Conservation (phyloP, 768 basidiomycete species). For the Pisolithus tinctorius region DNA sequence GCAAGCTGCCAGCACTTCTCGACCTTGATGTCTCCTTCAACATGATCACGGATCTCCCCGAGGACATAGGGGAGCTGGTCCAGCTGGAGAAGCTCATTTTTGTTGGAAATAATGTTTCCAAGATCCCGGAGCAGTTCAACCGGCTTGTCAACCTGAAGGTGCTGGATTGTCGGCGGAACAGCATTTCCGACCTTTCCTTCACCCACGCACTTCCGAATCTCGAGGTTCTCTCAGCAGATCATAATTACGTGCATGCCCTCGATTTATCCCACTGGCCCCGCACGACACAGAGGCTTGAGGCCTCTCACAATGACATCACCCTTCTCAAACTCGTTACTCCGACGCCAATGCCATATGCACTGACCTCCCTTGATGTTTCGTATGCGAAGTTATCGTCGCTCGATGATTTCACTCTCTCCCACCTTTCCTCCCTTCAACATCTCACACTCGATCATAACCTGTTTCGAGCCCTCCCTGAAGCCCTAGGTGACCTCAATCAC, state of each 20-base stretch:
- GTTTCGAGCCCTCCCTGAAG: conserved; percentile 78
- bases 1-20: conserved; percentile 60
- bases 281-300: conserved; percentile 54
- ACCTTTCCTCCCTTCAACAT: conserved; percentile 61
- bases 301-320: conserved; percentile 86
- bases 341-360: conserved; percentile 39
- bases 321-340: conserved; percentile 57
- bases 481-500: conserved; percentile 63
- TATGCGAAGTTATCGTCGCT: conserved; percentile 82
- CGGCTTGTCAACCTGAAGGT: conserved; percentile 53
- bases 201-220: conserved; percentile 67
- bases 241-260: conserved; percentile 77
- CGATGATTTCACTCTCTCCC: conserved; percentile 64
- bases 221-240: conserved; percentile 63
- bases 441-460: conserved; percentile 84
- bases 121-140: conserved; percentile 57
- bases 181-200: conserved; percentile 65
- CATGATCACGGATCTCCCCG: conserved; percentile 72
- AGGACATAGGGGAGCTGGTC: conserved; percentile 64
- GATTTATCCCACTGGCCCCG: conserved; percentile 69
- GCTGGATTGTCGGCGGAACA: conserved; percentile 85
- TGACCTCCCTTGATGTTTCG: conserved; percentile 81
- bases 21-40: conserved; percentile 97
- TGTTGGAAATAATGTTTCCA: conserved; percentile 78
- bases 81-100: conserved; percentile 68